phyloP scores from a whole-genome alignment of 108 stramenopile species.

The Aurantiochytrium sp. region DNA sequence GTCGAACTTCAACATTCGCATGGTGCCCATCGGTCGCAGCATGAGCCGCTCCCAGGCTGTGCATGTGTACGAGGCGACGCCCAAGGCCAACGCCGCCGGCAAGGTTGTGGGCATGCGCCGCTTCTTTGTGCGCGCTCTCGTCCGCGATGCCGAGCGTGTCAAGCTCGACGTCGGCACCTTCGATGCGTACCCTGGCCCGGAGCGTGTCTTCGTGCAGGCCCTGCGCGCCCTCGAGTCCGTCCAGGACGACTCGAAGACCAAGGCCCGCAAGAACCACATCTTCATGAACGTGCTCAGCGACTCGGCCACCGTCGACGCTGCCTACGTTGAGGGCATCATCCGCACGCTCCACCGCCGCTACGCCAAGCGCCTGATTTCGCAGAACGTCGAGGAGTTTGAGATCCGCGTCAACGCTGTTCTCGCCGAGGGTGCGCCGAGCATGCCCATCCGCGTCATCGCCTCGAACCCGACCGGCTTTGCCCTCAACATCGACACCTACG shows the following conservation, averaged over 20 bases:
- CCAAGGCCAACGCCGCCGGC: conserved; percentile 44
- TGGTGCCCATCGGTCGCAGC: conserved; percentile 65
- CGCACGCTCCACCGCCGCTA: conserved; percentile 75
- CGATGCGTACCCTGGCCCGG: conserved; percentile 52
- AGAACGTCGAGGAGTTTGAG: conserved; percentile 86
- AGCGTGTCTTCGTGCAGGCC: conserved; percentile 84
- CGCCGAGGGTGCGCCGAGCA: conserved; percentile 62
- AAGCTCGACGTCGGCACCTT: conserved; percentile 56
- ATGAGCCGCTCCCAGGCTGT: conserved; percentile 36
- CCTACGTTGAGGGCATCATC: conserved; percentile 71
- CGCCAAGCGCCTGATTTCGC: conserved; percentile 61
- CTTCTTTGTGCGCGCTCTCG: conserved; percentile 70
- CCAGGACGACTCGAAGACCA: conserved; percentile 27
- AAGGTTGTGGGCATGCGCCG: neutral
- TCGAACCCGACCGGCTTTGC: conserved; percentile 95
- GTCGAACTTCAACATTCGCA: conserved; percentile 75
- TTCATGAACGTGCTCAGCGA: conserved; percentile 79
- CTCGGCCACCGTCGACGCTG: conserved; percentile 50
- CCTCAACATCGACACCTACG: conserved; percentile 86
- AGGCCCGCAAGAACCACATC: conserved; percentile 75
- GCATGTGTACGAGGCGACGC: conserved; percentile 82
- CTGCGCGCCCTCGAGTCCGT: conserved; percentile 79
- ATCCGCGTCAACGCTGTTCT: conserved; percentile 75
- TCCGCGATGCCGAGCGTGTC: conserved; percentile 48
- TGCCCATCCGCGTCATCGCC: conserved; percentile 80